Evolutionary conservation across 2,329 filamentous ascomycete genomes (phyloP), one percentile per base, ranked within the genome.

Genomic region (Apiospora sp.): DNA sequence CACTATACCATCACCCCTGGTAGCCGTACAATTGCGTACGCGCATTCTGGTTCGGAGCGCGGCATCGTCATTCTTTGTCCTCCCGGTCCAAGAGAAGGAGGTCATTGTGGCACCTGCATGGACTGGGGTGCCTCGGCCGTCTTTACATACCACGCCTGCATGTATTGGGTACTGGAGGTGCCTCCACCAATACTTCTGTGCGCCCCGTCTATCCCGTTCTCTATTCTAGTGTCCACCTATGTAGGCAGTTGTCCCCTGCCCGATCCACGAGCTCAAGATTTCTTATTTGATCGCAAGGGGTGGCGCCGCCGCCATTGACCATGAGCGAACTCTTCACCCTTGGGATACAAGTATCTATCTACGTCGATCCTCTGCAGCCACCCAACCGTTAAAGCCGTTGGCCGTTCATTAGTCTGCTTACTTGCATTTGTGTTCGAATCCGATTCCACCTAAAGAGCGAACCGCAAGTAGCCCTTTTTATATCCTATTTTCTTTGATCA

Each of bases 51-150:
- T 61, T 8, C 30, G 22, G 30, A 22, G 54, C 22, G 54, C 54
- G 30, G 7, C 30, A 61, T 61, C 58, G 19, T 41, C 30, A 41
- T n/a, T 22, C 19, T n/a, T 24, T 10, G 13, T 64, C 34, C 58
- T 22, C 34, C 34, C 19, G 58, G 58, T 13, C 58, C 27, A 24
- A 41, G 58, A 41, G 34, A n/a, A 69, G 67, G 67, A 69, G 67
- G 44, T 22, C 44, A 34, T n/a, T n/a, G 44, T 48, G 37, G 44
- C 44, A 46, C 48, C 67, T 69, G 72, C 75, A 34, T 78, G 76
- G 69, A 71, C 74, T 14, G 43, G 67, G 67, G 67, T 49, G 44
- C 44, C 44, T 69, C 44, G 67, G 67, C 67, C 67, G 48, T 49
- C 67, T 10, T 48, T 27, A 37, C 44, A 19, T 44, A 43, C 44